Evolutionary conservation across 331 rosid genomes (phyloP).

Genomic region (Arachis monticola): DNA sequence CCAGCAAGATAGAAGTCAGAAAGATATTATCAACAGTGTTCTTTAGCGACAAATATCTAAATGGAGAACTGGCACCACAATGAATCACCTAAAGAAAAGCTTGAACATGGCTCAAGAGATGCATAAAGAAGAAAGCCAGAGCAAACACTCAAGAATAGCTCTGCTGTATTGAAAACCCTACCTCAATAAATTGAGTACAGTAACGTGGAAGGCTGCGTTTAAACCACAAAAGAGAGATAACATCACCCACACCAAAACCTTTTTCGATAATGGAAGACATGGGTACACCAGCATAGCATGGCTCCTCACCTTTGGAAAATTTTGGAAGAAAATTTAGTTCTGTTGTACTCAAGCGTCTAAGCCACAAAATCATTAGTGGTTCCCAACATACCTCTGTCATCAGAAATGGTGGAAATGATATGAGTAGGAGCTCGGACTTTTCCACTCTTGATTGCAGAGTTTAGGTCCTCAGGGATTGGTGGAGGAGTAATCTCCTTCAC

Average conservation of each 20-base stretch:
- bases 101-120: slow-evolving; percentile 18
- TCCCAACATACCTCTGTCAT: slow-evolving; percentile 83
- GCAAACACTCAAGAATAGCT: slow-evolving; percentile 4
- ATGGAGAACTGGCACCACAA: slow-evolving; percentile 28
- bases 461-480: slow-evolving; percentile 95
- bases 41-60: slow-evolving; percentile 28
- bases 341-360: not conserved
- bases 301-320: slow-evolving; percentile 81
- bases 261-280: slow-evolving; percentile 79
- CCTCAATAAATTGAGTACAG: slow-evolving; percentile 96
- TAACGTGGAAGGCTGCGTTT: slow-evolving; percentile 99
- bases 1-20: slow-evolving; percentile 35
- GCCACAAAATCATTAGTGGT: slow-evolving; percentile 8
- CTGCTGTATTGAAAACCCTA: slow-evolving; percentile 36
- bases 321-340: slow-evolving; percentile 34
- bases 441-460: slow-evolving; percentile 84
- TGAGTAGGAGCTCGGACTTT: slow-evolving; percentile 99
- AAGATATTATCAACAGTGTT: slow-evolving; percentile 17
- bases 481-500: slow-evolving; percentile 93
- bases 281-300: slow-evolving; percentile 81
- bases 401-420: slow-evolving; percentile 95
- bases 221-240: slow-evolving; percentile 98
- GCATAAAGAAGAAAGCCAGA: slow-evolving; percentile 1
- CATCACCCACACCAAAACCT: slow-evolving; percentile 87
- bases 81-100: not conserved